These are phyloP conservation scores for Colletotrichum sp. DNA, from an alignment of 2,329 filamentous ascomycete genomes.

Conservation along the genomic window DNA sequence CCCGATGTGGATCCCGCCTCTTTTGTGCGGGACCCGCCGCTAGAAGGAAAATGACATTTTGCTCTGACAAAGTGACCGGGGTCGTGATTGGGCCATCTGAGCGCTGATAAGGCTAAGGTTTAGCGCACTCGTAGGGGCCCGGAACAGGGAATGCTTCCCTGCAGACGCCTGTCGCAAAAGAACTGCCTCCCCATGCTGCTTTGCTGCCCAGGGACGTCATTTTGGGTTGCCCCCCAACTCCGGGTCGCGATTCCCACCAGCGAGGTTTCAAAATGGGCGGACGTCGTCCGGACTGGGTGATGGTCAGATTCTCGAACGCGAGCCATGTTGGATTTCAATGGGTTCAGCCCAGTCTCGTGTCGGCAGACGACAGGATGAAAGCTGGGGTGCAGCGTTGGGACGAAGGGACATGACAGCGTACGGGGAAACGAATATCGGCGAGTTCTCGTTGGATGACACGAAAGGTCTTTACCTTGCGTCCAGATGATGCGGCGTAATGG, in stretches of 20 bases:
- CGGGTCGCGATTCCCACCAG: constrained; percentile 1
- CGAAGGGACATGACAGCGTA: neutral
- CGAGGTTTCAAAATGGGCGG: constrained; percentile 3
- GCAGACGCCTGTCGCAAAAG: neutral
- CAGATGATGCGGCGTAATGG: neutral
- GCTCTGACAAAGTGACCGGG: constrained; percentile 14
- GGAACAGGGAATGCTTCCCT: constrained; percentile 1
- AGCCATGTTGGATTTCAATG: neutral
- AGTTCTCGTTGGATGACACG: neutral
- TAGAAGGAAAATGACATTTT: constrained; percentile 14
- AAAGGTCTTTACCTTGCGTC: neutral
- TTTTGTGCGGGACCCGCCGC: neutral
- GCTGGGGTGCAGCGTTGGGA: neutral
- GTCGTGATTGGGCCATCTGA: constrained; percentile 1
- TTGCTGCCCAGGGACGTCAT: neutral
- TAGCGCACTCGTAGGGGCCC: neutral
- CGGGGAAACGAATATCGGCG: neutral
- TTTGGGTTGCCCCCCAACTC: constrained; percentile 10
- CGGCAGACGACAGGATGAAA: neutral
- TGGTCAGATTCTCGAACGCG: neutral
- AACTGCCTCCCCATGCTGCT: neutral
- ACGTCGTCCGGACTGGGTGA: constrained; percentile 4
- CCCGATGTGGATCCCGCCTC: neutral
- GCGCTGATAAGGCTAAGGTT: constrained; percentile 21
- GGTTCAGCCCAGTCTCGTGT: neutral